These are phyloP conservation scores for Aquanectria penicillioides DNA, from an alignment of 2,329 filamentous ascomycete species.

Conservation along the genomic window DNA sequence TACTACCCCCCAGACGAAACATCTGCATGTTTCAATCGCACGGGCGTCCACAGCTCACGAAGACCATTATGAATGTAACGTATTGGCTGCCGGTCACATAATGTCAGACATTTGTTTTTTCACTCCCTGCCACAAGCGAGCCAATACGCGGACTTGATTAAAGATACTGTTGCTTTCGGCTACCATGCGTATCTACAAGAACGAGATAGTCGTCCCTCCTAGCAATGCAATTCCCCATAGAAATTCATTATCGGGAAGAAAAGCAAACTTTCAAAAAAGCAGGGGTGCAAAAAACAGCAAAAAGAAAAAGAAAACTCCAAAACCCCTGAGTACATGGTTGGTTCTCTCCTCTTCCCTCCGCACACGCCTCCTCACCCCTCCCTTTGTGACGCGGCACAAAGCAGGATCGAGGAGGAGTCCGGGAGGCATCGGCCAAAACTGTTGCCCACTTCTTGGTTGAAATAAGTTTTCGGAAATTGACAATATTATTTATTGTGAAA, in stretches of 20 bases:
- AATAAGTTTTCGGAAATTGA: background rate
- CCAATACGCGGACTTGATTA: conserved; percentile 22
- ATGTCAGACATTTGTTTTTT: conserved; percentile 18
- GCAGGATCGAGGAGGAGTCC: background rate
- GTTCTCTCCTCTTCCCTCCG: background rate
- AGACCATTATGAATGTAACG: background rate
- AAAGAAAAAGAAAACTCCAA: conserved; percentile 14
- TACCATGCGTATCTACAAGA: conserved; percentile 37
- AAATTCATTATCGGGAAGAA: too few relatives aligned
- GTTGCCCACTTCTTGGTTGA: background rate
- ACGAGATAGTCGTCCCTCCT: conserved; percentile 34
- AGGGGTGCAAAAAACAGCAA: conserved; percentile 25
- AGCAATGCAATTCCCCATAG: conserved; percentile 28
- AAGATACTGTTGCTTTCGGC: conserved; percentile 32
- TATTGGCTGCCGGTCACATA: conserved; percentile 2
- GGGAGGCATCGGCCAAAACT: background rate
- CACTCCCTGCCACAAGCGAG: conserved; percentile 9
- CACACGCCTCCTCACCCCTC: background rate
- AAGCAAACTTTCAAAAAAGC: conserved; percentile 18
- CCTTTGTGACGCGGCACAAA: background rate
- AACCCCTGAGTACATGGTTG: background rate
- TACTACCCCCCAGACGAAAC: conserved; percentile 3
- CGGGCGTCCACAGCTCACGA: conserved; percentile 1
- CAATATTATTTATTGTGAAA: background rate
- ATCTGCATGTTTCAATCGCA: conserved; percentile 9